Base-by-base conservation (phyloP, 805 yeast species). In the Metschnikowia amazonensis region DNA sequence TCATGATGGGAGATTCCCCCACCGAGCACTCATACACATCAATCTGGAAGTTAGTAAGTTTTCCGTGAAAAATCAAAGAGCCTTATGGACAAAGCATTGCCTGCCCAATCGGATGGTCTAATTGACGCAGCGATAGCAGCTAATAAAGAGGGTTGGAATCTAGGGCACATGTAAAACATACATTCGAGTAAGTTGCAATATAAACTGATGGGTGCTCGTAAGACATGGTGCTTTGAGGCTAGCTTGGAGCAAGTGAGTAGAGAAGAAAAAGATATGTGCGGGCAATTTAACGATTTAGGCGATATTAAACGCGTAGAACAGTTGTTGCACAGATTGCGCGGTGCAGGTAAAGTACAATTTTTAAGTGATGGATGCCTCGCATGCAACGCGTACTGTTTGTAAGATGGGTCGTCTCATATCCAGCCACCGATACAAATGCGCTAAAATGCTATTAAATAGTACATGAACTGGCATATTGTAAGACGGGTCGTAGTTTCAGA, bases 1-100 rank as follows among this genome's bases (percentile, higher is more conserved):
- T 79, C 98, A 94, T 94, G 13, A 86, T 81, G 23, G 90, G 86
- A 16, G 84, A 81, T 29, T 82, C 80, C 41, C 81, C 77, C 53
- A 77, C 78, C 21, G 78, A 66, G 56, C 82, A 74, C 69, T 92
- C 86, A 69, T 86, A 95, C 50, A 90, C 92, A 60, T 71, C 76
- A 34, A 72, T 70, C 76, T 70, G 21, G 17, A 9, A 24, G 46
- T 45, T 42, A 48, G 51, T 44, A 44, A 5, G 24, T 17, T 18
- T 10, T 5, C 5, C 11, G 27, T 16, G 21, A 17, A 30, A 30
- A 30, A 7, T 14, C 11, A 30, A 30, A 30, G 10, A 30, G 13
- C 33, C 6, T 30, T 14, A 9, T 32, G 35, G 24, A 32, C 23
- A n/a, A 18, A 20, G 7, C n/a, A n/a, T n/a, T n/a, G 13, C 7